A percentile compares a stretch with the other conserved stretches of the same genome.
These are phyloP conservation scores for Hyaloperonospora brassicae DNA, from an alignment of 352 stramenopile species.

Conservation along the genomic window DNA sequence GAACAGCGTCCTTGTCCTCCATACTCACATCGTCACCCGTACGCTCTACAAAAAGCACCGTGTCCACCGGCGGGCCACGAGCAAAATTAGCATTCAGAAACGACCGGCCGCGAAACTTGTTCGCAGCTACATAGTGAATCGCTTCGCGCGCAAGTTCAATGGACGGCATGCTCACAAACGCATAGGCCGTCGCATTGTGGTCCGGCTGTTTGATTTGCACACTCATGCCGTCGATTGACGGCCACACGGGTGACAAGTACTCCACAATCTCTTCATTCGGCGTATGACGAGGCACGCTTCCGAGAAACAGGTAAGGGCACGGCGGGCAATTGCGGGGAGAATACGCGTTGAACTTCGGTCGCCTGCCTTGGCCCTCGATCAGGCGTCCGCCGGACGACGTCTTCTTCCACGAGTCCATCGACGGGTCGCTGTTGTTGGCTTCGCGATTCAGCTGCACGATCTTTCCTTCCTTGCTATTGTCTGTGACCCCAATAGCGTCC, in stretches of 20 bases:
- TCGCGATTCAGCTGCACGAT: conserved; percentile 25
- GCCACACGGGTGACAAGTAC: conserved; percentile 45
- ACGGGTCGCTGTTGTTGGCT: conserved; percentile 4
- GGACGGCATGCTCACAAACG: conserved; percentile 58
- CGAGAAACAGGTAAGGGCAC: conserved; percentile 62
- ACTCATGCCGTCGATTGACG: conserved; percentile 30
- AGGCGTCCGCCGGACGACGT: conserved; percentile 12
- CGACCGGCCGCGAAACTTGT: conserved; percentile 31
- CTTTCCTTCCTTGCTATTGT: conserved; percentile 14
- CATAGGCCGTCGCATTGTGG: conserved; percentile 35
- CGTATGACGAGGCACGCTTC: conserved; percentile 45
- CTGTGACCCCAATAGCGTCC: background rate
- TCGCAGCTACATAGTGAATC: conserved; percentile 38
- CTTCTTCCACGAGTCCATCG: conserved; percentile 13
- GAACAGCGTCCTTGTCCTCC: conserved; percentile 36
- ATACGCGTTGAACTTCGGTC: conserved; percentile 14
- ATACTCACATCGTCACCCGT: conserved; percentile 25
- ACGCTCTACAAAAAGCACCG: conserved; percentile 56
- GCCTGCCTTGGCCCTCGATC: conserved; percentile 19
- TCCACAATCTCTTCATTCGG: conserved; percentile 37
- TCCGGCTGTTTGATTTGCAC: conserved; percentile 58
- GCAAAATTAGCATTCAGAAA: conserved; percentile 65
- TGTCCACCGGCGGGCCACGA: conserved; percentile 53
- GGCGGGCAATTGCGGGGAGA: conserved; percentile 45
- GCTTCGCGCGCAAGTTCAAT: conserved; percentile 43